Base-by-base conservation (phyloP, 352 stramenopile species). In the Elongisporangium senticosum region DNA sequence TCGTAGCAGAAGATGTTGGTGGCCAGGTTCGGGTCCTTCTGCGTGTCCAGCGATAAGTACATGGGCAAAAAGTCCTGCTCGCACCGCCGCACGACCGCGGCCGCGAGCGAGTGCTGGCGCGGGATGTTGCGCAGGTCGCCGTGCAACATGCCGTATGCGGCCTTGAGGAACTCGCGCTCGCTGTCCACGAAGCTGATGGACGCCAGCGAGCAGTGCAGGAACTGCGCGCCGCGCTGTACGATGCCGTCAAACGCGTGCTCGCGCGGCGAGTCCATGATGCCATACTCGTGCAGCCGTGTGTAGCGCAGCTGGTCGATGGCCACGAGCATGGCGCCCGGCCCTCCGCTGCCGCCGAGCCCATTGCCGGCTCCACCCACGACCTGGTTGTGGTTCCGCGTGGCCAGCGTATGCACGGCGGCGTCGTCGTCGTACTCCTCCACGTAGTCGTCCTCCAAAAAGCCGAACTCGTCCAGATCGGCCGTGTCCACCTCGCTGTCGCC, bases 111-210 rank as follows among this genome's bases (percentile, higher is more conserved):
- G 55, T 87, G 68, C n/a, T 72, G 63, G 49, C 77, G 77, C 0
- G 77, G 69, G 3, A 89, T 57, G 5, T 85, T 72, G 37, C 49
- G 74, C 17, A 74, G 13, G 3, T 69, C 66, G n/a, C 53, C 49
- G 11, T 48, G 26, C 21, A 52, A 49, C 7, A 82, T 49, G 4
- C 79, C 79, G 37, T 79, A 85, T 19, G 71, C 71, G 0, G 79
- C 72, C 49, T 81, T 85, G 33, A 89, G 68, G 51, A 81, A 83
- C 56, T 89, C 79, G 24, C 77, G 77, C 17, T 55, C 64, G 2
- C 71, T 69, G 53, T 89, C 79, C 17, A 89, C 75, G 24, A 89
- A 89, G 53, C 79, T 81, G 22, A 89, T 79, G 17, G 77, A 76
- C 3, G 75, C 64, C n/a, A 89, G 58, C 6, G 65, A 71, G 56